Base-by-base conservation (phyloP, 1,139 yeast genomes). In the Yamadazyma diospyri region DNA sequence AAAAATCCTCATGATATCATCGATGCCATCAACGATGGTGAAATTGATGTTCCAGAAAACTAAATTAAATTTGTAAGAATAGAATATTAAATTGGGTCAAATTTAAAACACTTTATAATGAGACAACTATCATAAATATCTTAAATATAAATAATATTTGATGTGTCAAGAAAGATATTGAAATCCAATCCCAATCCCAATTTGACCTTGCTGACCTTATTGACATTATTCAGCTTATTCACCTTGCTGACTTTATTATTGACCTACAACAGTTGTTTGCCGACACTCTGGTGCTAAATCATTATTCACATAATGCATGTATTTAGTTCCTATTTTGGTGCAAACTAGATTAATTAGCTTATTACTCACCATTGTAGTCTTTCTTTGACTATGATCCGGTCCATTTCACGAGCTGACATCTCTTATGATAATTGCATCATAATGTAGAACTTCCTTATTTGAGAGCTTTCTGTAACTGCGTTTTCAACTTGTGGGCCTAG, bases 1-100 rank as follows among this genome's bases (percentile, higher is more conserved):
- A 89, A 92, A 82, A 92, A 92, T 81, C 97, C 99, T 58, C 98
- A 92, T 70, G 97, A 86, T 71, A 83, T 92, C 76, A 88, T 88
- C 64, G 97, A 88, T 58, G 96, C 92, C 70, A 89, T 89, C 70
- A 81, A 89, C 76, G 92, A 84, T 72, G 98, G 98, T 75, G 96
- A 87, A 73, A 81, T 89, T 64, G 97, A 89, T 74, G 85, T 82
- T 66, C 89, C 89, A 77, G 89, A 80, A 73, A 81, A 82, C 81
- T 82, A 79, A 76, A 58, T 56, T 28, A 29, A 30, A 26, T 37
- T 47, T 40, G 42, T 40, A 39, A 40, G 31, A 41, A 40, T 38
- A 41, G 43, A 41, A 32, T 31, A 33, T 31, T 16, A 27, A 33
- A 33, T 35, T 34, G 32, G 32, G 32, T 29, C 32, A 29, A 29